Conservation (phyloP, 139 green algal genomes). For the Tetratostichococcus sp. region DNA sequence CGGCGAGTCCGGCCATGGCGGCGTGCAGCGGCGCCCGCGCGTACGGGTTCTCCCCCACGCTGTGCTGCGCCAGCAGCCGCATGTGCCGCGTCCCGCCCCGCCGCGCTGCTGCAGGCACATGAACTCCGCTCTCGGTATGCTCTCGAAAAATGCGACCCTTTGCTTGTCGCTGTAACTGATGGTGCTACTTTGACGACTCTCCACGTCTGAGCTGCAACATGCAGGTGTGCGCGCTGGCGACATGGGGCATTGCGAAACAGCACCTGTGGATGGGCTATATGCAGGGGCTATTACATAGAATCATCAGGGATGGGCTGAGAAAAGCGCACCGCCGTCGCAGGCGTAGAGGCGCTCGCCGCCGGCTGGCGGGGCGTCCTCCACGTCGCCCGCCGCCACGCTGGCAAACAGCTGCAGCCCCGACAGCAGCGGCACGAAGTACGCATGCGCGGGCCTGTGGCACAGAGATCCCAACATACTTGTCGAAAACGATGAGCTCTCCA, state of each 20-base stretch:
- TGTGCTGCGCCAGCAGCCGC: slow-evolving; percentile 57
- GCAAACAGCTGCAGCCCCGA: slow-evolving; percentile 71
- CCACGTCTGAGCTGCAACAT: too few relatives aligned
- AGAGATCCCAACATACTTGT: too few relatives aligned
- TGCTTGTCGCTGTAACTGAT: too few relatives aligned
- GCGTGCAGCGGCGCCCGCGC: slow-evolving; percentile 59
- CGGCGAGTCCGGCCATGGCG: slow-evolving; percentile 43
- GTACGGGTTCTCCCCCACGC: slow-evolving; percentile 62
- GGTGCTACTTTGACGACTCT: too few relatives aligned
- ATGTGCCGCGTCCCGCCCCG: slow-evolving; percentile 27
- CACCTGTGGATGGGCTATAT: too few relatives aligned
- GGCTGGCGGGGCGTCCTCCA: neutral
- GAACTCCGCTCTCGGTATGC: too few relatives aligned
- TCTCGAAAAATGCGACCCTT: too few relatives aligned
- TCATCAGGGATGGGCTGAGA: too few relatives aligned
- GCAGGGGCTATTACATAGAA: neutral
- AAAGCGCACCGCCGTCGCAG: slow-evolving; percentile 13
- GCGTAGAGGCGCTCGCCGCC: slow-evolving; percentile 30
- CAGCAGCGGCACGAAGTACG: slow-evolving; percentile 76
- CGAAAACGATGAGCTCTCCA: too few relatives aligned
- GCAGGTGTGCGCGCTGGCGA: too few relatives aligned
- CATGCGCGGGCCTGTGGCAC: slow-evolving; percentile 28
- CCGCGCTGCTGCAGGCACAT: too few relatives aligned
- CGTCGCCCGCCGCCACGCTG: neutral
- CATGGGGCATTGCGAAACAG: too few relatives aligned